Base-by-base conservation (phyloP, 352 stramenopile genomes). In the Globisporangium paddicum region DNA sequence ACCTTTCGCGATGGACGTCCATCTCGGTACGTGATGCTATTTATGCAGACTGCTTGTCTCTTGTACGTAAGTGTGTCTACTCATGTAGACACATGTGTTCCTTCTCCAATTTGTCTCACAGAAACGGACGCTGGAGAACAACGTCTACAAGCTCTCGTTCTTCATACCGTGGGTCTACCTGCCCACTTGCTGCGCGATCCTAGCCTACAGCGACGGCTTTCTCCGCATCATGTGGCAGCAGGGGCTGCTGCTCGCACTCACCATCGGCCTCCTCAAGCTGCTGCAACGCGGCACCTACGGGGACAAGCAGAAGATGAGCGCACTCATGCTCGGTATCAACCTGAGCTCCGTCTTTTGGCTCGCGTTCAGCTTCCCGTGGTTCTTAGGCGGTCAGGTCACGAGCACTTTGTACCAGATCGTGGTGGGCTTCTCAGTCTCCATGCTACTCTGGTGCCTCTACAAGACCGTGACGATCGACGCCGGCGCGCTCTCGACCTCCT, bases 71-170 rank as follows among this genome's bases (percentile, higher is more conserved):
- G 3, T 28, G 26, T 5, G 41, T 55, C 8, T n/a, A n/a, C 23
- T 32, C 35, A 21, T 46, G 16, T 54, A 28, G 28, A 41, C 45
- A 37, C 21, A 34, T 35, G 13, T 41, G 35, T n/a, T 8, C 14
- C 10, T 14, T 37, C 11, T 45, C 35, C 8, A 52, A 25, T 2
- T 37, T 46, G 28, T 37, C 6, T 28, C 10, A 21, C 21, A 85
- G 72, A 89, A 90, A 66, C 58, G 66, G 58, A 77, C 69, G 28
- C 71, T 90, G 18, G 75, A 89, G 50, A 60, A 72, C 61, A 81
- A 90, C 25, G 47, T 89, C 26, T 87, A 84, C 63, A 89, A 90
- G 64, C 67, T 87, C 13, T 71, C 79, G 18, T 93, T 93, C 70
- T 66, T 89, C 21, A 73, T 89, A 42, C 83, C 83, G 37, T 93